These are phyloP conservation scores for Aaosphaeria pasadenensis DNA, from an alignment of 2,329 filamentous ascomycete species.

Conservation along the genomic window DNA sequence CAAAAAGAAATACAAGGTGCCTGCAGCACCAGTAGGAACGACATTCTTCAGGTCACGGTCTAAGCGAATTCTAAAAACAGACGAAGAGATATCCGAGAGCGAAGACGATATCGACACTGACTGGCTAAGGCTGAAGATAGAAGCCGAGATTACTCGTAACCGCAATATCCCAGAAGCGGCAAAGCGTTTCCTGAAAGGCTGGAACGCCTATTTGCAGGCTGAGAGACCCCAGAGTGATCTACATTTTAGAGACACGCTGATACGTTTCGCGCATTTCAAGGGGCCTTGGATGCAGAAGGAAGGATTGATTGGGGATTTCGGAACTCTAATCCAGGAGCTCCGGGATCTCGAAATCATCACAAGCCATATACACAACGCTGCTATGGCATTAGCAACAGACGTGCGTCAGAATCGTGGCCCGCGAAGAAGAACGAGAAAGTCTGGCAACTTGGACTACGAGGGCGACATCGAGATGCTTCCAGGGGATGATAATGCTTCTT, in stretches of 20 bases:
- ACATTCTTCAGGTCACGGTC: slow-evolving; percentile 40
- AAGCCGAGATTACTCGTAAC: slow-evolving; percentile 13
- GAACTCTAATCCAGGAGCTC: neutral
- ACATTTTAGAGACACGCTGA: slow-evolving; percentile 34
- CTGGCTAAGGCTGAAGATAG: slow-evolving; percentile 35
- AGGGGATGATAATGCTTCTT: neutral
- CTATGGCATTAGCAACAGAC: neutral
- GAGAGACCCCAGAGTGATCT: slow-evolving; percentile 34
- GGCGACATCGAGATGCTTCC: neutral
- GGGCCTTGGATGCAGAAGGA: slow-evolving; percentile 16
- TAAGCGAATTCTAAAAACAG: slow-evolving; percentile 37
- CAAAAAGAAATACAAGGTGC: slow-evolving; percentile 35
- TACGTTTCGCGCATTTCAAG: slow-evolving; percentile 37
- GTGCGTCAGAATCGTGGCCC: neutral
- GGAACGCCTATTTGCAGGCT: slow-evolving; percentile 35
- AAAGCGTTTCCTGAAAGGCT: slow-evolving; percentile 34
- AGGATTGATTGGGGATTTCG: slow-evolving; percentile 21
- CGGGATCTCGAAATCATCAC: neutral
- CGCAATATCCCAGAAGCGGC: slow-evolving; percentile 7
- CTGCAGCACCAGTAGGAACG: slow-evolving; percentile 28
- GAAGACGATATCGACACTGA: slow-evolving; percentile 41
- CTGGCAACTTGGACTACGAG: neutral
- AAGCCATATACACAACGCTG: neutral
- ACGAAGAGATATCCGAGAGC: slow-evolving; percentile 41
- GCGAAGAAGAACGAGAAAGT: no score